Percentiles rank a stretch among this genome's conserved stretches.
phyloP scores from a whole-genome alignment of 192 early-diverging fungal genomes.

The Haplosporangium gracile region DNA sequence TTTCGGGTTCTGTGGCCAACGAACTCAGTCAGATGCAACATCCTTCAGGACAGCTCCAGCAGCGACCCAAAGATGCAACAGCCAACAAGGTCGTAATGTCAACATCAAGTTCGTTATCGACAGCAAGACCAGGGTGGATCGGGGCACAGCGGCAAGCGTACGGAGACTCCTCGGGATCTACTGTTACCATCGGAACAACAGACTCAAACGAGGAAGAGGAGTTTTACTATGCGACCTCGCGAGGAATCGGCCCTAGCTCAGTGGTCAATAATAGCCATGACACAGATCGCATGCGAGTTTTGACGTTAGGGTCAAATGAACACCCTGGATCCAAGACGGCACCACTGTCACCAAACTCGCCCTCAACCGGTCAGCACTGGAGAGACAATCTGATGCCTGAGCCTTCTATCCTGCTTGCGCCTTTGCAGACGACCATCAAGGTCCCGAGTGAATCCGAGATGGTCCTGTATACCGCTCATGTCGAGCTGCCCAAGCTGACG shows the following conservation, averaged over 20 bases:
- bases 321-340: not conserved
- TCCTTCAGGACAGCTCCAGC: slow-evolving; percentile 1
- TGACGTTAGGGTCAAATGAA: not conserved
- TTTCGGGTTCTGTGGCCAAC: slow-evolving; percentile 7
- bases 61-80: not conserved
- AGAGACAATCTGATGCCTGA: slow-evolving; percentile 25
- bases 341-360: not conserved
- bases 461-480: slow-evolving; percentile 46
- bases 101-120: slow-evolving; percentile 4
- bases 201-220: slow-evolving; percentile 51
- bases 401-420: slow-evolving; percentile 41
- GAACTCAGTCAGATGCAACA: slow-evolving; percentile 6
- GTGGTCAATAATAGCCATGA: not conserved
- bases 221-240: slow-evolving; percentile 30
- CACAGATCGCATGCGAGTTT: not conserved
- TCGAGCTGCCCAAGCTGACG: slow-evolving; percentile 49
- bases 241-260: not conserved
- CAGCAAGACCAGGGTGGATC: not conserved
- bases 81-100: not conserved
- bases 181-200: slow-evolving; percentile 26
- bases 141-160: not conserved
- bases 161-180: slow-evolving; percentile 26
- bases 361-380: not conserved
- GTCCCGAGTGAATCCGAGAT: slow-evolving; percentile 38
- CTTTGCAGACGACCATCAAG: slow-evolving; percentile 36